Percentiles rank a stretch among this genome's conserved stretches.
Conservation (phyloP, 345 rosid genomes). For the Arabis hirsuta region DNA sequence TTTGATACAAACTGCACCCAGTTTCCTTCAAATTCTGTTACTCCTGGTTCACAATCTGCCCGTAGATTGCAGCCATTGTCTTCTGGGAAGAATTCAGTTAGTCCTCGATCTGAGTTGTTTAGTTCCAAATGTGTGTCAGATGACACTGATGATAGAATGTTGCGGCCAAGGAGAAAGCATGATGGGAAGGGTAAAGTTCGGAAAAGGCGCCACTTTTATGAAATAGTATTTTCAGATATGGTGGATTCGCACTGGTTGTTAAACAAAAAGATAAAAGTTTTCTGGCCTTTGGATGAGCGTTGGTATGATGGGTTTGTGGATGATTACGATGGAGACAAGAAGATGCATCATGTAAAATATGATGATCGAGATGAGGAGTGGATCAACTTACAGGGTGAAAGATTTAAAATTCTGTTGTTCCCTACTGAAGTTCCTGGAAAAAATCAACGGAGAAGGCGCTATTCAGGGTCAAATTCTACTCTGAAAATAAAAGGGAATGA, state of each 20-base stretch:
- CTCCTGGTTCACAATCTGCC: slow-evolving; percentile 49
- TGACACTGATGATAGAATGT: slow-evolving; percentile 67
- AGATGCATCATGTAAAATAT: slow-evolving; percentile 89
- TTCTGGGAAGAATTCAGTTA: slow-evolving; percentile 44
- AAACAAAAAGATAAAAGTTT: slow-evolving; percentile 77
- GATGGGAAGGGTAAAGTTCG: slow-evolving; percentile 62
- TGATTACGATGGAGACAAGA: slow-evolving; percentile 72
- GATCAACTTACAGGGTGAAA: slow-evolving; percentile 80
- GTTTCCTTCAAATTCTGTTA: slow-evolving; percentile 60
- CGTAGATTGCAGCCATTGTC: slow-evolving; percentile 48
- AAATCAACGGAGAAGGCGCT: slow-evolving; percentile 50
- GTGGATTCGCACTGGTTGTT: slow-evolving; percentile 76
- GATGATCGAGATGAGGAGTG: slow-evolving; percentile 99
- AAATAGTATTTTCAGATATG: slow-evolving; percentile 59
- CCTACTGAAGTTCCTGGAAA: slow-evolving; percentile 80
- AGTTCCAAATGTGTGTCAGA: slow-evolving; percentile 58
- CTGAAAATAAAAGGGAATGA: slow-evolving; percentile 49
- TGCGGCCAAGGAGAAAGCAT: slow-evolving; percentile 71
- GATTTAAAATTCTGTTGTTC: slow-evolving; percentile 81
- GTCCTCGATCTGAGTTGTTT: slow-evolving; percentile 46
- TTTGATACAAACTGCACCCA: slow-evolving; percentile 89
- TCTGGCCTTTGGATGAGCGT: slow-evolving; percentile 93
- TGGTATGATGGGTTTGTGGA: slow-evolving; percentile 90
- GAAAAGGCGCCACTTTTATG: slow-evolving; percentile 88
- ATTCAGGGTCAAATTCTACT: slow-evolving; percentile 45